Percentiles rank a stretch among this genome's conserved stretches.
These are phyloP conservation scores for Dactylis glomerata DNA, from an alignment of 176 grass and related monocot species.

Conservation along the genomic window DNA sequence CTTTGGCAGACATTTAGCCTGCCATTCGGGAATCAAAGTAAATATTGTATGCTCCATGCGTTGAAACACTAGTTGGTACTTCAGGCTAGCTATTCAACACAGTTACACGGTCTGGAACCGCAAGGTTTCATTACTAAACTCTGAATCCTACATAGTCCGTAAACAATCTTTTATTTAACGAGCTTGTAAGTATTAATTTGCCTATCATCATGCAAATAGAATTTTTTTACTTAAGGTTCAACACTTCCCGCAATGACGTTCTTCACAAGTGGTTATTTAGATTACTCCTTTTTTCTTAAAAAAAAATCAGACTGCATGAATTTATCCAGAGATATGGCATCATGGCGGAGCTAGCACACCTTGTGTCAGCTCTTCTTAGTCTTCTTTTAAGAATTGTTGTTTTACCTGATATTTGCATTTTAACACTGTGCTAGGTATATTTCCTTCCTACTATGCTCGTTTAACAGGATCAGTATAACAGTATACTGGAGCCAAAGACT, in stretches of 20 bases:
- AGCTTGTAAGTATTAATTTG: background rate
- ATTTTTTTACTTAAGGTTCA: background rate
- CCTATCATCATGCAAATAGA: background rate
- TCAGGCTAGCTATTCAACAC: background rate
- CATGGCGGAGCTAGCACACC: background rate
- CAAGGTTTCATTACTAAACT: background rate
- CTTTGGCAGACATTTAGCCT: background rate
- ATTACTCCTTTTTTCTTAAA: background rate
- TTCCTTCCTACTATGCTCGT: slow-evolving; percentile 23
- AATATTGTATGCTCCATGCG: background rate
- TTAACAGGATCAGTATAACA: background rate
- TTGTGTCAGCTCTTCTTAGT: background rate
- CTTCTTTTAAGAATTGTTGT: slow-evolving; percentile 15
- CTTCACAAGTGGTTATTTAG: background rate
- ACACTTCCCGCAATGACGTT: background rate
- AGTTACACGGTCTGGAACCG: background rate
- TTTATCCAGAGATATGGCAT: slow-evolving; percentile 1
- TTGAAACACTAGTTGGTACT: background rate
- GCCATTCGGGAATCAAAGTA: background rate
- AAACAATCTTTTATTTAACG: background rate
- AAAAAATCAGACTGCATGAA: background rate
- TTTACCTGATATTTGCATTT: slow-evolving; percentile 6
- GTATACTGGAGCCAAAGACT: background rate
- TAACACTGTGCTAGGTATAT: slow-evolving; percentile 22
- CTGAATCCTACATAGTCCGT: background rate